Conservation (phyloP, 192 early-diverging fungal species). For the Umbelopsis sp. region DNA sequence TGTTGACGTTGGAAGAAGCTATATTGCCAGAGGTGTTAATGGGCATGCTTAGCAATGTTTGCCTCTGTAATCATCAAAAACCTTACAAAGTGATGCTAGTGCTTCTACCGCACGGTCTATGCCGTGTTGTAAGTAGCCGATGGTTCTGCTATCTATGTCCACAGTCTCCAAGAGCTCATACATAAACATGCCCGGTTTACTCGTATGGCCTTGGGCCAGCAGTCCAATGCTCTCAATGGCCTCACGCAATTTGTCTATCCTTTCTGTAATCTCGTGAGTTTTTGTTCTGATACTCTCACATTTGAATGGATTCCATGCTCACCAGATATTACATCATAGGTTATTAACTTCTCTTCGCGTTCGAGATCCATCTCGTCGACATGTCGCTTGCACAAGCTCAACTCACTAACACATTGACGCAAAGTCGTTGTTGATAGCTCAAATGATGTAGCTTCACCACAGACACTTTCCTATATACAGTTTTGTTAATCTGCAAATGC, state of each 20-base stretch:
- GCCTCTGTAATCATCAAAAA: background rate
- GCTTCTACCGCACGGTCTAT: conserved; percentile 34
- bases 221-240: conserved; percentile 29
- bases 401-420: conserved; percentile 28
- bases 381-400: conserved; percentile 23
- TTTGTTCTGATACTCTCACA: background rate
- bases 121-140: conserved; percentile 12
- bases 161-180: conserved; percentile 35
- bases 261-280: conserved; percentile 19
- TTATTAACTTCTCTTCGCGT: background rate
- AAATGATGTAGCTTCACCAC: conserved; percentile 50
- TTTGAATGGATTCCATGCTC: background rate
- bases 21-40: background rate
- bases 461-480: conserved; percentile 33
- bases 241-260: conserved; percentile 27
- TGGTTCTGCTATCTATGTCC: conserved; percentile 9
- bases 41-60: background rate
- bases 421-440: conserved; percentile 40
- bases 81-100: conserved; percentile 23
- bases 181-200: conserved; percentile 39
- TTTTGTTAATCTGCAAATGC: background rate
- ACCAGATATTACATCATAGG: conserved; percentile 39
- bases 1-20: background rate
- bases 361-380: background rate
- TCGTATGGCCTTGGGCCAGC: conserved; percentile 4